Conservation (phyloP, 805 yeast species). For the Metschnikowia corniflorae region DNA sequence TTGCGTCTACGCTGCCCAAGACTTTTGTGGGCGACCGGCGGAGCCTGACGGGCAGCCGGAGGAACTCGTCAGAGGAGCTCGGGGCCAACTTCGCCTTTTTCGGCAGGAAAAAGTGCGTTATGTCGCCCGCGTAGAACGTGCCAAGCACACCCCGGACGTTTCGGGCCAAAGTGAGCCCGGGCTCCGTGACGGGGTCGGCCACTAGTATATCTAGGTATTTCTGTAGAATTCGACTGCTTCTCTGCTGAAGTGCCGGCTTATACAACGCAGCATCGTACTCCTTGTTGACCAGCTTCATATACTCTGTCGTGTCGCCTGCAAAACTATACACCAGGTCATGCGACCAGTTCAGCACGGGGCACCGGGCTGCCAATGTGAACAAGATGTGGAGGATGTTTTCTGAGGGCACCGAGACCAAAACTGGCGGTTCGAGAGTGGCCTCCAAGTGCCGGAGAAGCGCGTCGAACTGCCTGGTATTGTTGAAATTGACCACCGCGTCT, state of each 20-base stretch:
- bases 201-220: conserved; percentile 10
- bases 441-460: conserved; percentile 27
- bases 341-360: conserved; percentile 26
- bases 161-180: conserved; percentile 2
- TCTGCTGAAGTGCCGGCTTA: conserved; percentile 21
- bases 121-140: background rate
- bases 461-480: conserved; percentile 28
- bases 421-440: conserved; percentile 9
- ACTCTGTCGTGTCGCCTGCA: conserved; percentile 20
- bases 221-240: conserved; percentile 17
- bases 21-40: background rate
- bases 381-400: conserved; percentile 25
- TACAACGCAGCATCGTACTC: conserved; percentile 19
- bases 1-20: background rate
- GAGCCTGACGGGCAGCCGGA: background rate
- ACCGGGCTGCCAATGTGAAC: conserved; percentile 30
- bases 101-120: background rate
- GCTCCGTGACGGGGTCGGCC: background rate
- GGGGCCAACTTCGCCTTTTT: background rate
- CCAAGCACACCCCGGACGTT: conserved; percentile 1
- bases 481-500: conserved; percentile 21
- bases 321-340: conserved; percentile 21
- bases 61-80: background rate
- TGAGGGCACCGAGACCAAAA: conserved; percentile 24
- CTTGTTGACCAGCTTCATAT: conserved; percentile 17